These are phyloP conservation scores for Oryza longistaminata DNA, from an alignment of 176 grass and related monocot genomes.

Conservation along the genomic window DNA sequence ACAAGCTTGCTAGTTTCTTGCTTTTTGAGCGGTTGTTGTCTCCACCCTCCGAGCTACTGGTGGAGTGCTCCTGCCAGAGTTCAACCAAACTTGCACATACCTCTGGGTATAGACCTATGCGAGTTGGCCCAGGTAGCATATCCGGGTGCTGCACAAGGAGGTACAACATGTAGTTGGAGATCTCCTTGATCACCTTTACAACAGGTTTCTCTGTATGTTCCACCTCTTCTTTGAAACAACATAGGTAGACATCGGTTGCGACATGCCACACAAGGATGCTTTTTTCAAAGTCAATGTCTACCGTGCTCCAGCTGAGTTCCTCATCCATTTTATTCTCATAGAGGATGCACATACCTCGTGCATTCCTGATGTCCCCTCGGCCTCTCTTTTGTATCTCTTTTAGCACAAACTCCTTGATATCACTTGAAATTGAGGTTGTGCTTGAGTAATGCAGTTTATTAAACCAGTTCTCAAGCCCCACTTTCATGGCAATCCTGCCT, in stretches of 20 bases:
- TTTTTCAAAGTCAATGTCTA: neutral
- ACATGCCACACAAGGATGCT: conserved; percentile 11
- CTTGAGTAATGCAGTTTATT: conserved; percentile 10
- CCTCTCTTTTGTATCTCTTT: neutral
- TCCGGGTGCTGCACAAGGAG: neutral
- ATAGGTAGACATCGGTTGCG: neutral
- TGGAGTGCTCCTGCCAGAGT: too few species aligned
- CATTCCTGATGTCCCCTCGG: too few species aligned
- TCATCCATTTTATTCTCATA: too few species aligned
- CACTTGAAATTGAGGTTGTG: neutral
- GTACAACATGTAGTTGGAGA: conserved; percentile 10
- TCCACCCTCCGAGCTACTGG: too few species aligned
- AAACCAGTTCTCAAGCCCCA: conserved; percentile 3
- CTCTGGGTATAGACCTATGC: too few species aligned
- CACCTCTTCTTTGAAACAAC: too few species aligned
- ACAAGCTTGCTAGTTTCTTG: too few species aligned
- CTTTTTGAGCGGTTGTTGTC: too few species aligned
- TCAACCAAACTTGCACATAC: too few species aligned
- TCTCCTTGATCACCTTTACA: neutral
- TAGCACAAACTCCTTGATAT: neutral
- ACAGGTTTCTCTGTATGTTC: too few species aligned
- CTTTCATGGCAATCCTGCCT: neutral
- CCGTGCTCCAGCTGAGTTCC: too few species aligned
- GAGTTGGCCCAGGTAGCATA: neutral
- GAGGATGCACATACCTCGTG: too few species aligned